Conservation (phyloP, 139 green algal species). For the Edaphochlamys debaryana region DNA sequence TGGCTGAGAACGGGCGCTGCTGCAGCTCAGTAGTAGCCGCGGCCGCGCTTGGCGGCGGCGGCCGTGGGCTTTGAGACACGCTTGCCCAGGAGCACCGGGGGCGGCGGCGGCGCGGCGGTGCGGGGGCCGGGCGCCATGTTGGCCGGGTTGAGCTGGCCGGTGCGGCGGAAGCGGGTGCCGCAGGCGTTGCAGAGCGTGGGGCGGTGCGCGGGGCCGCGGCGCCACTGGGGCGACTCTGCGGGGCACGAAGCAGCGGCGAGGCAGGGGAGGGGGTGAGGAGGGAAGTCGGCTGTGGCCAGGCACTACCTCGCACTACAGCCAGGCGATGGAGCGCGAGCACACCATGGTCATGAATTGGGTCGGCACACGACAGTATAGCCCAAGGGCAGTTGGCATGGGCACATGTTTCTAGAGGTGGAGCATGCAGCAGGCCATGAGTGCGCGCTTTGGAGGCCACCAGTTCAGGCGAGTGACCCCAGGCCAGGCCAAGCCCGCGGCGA, state of each 20-base stretch:
- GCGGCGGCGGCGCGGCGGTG: not conserved
- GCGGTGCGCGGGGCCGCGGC: conserved; percentile 65
- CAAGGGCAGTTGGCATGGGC: too few species aligned
- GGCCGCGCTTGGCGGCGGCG: conserved; percentile 15
- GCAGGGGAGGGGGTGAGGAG: not conserved
- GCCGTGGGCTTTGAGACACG: not conserved
- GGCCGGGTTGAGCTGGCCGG: conserved; percentile 50
- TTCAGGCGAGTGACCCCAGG: too few species aligned
- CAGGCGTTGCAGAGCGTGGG: conserved; percentile 83
- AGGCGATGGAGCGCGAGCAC: too few species aligned
- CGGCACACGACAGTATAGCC: too few species aligned
- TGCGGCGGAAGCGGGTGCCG: conserved; percentile 69
- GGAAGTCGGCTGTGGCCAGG: too few species aligned
- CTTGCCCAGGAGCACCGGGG: not conserved
- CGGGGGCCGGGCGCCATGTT: not conserved
- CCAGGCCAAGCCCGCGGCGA: too few species aligned
- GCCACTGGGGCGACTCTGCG: conserved; percentile 70
- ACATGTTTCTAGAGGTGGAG: too few species aligned
- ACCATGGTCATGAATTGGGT: too few species aligned
- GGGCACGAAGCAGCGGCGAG: not conserved
- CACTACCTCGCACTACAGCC: too few species aligned
- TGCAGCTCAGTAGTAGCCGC: not conserved
- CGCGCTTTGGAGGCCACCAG: too few species aligned
- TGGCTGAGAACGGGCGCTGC: too few species aligned
- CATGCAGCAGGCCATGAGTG: too few species aligned